Conservation (phyloP, 202 grass and related monocot species). For the Hordeum pubiflorum region DNA sequence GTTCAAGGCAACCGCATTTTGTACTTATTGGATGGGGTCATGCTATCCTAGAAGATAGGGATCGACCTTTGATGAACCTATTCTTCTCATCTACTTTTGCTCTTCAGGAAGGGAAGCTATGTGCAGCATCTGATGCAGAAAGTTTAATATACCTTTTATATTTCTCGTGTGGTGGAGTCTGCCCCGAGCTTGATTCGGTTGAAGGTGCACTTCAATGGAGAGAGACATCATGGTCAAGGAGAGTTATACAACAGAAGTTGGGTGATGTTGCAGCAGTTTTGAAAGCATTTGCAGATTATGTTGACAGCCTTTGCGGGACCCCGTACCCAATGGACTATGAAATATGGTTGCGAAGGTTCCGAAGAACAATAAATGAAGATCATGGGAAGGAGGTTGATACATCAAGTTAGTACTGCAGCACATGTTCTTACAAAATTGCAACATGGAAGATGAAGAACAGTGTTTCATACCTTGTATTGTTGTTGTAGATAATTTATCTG, state of each 20-base stretch:
- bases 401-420: conserved; percentile 29
- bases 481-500: conserved; percentile 57
- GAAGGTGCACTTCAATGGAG: conserved; percentile 92
- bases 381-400: conserved; percentile 79
- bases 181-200: conserved; percentile 81
- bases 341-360: conserved; percentile 91
- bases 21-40: conserved; percentile 92
- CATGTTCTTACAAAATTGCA: conserved; percentile 6
- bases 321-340: conserved; percentile 94
- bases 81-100: conserved; percentile 94
- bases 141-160: conserved; percentile 93
- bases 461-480: conserved; percentile 28
- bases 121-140: conserved; percentile 85
- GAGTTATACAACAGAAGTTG: conserved; percentile 92
- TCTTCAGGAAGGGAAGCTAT: conserved; percentile 94
- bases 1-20: conserved; percentile 54
- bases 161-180: conserved; percentile 83
- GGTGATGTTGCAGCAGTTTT: conserved; percentile 86
- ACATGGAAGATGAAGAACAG: conserved; percentile 28
- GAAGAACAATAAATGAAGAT: conserved; percentile 83
- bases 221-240: conserved; percentile 84
- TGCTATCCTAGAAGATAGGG: conserved; percentile 88
- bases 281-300: conserved; percentile 99
- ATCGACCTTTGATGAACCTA: conserved; percentile 83
- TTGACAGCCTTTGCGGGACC: conserved; percentile 87